Evolutionary conservation across 129 eudicot genomes (phyloP).

Genomic region (Sambucus nigra): DNA sequence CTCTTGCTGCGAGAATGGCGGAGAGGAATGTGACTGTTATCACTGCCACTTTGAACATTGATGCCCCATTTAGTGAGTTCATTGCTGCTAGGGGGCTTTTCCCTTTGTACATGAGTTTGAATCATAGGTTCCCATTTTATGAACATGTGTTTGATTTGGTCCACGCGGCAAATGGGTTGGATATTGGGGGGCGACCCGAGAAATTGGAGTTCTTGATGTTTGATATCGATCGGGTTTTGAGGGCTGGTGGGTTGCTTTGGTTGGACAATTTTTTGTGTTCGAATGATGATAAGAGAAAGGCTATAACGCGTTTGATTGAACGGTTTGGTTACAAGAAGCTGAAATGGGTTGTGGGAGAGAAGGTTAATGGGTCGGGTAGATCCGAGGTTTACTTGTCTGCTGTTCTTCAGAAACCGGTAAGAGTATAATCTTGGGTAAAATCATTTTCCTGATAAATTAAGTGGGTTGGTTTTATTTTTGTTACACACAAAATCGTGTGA

Average conservation of each 20-base stretch:
- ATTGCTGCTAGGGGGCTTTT: conserved; percentile 87
- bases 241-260: conserved; percentile 95
- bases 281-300: conserved; percentile 72
- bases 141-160: conserved; percentile 79
- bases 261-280: conserved; percentile 85
- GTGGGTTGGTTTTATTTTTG: conserved; percentile 27
- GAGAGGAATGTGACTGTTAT: conserved; percentile 78
- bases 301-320: conserved; percentile 75
- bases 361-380: conserved; percentile 65
- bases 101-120: conserved; percentile 73
- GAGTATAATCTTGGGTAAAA: conserved; percentile 40
- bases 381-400: conserved; percentile 92
- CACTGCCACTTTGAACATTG: conserved; percentile 59
- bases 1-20: conserved; percentile 92
- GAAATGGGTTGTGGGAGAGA: conserved; percentile 96
- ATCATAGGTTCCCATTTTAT: conserved; percentile 75
- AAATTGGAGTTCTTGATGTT: conserved; percentile 89
- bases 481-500: conserved; percentile 6
- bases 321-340: conserved; percentile 87
- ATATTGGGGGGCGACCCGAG: conserved; percentile 66
- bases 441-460: too few species aligned
- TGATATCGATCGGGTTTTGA: conserved; percentile 76
- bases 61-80: conserved; percentile 87
- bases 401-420: conserved; percentile 85
- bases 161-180: conserved; percentile 70